Conservation (phyloP, 306 rosid species). For the Begonia masoniana region DNA sequence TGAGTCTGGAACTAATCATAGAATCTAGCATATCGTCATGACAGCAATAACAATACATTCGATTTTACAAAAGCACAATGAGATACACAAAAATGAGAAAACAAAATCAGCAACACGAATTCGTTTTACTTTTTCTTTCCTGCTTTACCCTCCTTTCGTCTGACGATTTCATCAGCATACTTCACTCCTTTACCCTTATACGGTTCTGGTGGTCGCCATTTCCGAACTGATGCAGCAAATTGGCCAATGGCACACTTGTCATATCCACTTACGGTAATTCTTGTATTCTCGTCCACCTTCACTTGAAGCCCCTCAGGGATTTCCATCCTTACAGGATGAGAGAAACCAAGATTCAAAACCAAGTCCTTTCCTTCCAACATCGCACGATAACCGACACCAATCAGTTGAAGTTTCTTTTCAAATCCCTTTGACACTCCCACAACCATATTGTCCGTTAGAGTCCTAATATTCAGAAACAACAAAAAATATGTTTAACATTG, state of each 20-base stretch:
- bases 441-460: slow-evolving; percentile 41
- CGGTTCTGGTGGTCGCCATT: slow-evolving; percentile 99
- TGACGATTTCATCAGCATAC: slow-evolving; percentile 79
- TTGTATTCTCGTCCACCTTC: slow-evolving; percentile 90
- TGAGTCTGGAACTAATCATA: no score
- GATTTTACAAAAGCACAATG: no score
- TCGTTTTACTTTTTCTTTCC: slow-evolving; percentile 76
- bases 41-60: no score
- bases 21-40: no score
- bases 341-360: slow-evolving; percentile 89
- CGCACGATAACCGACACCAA: slow-evolving; percentile 43
- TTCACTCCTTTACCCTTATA: slow-evolving; percentile 96
- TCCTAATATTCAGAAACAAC: slow-evolving; percentile 25
- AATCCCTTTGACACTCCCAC: slow-evolving; percentile 93
- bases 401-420: slow-evolving; percentile 76
- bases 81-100: background rate
- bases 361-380: slow-evolving; percentile 57
- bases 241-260: slow-evolving; percentile 84
- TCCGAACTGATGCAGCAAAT: slow-evolving; percentile 85
- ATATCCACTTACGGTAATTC: slow-evolving; percentile 72
- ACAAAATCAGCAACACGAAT: background rate
- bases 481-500: no score
- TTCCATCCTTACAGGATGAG: slow-evolving; percentile 90
- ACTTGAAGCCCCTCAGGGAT: slow-evolving; percentile 67
- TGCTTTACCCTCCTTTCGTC: slow-evolving; percentile 97